Conservation (phyloP, 2,329 filamentous ascomycete species). For the Penicillium sp. region DNA sequence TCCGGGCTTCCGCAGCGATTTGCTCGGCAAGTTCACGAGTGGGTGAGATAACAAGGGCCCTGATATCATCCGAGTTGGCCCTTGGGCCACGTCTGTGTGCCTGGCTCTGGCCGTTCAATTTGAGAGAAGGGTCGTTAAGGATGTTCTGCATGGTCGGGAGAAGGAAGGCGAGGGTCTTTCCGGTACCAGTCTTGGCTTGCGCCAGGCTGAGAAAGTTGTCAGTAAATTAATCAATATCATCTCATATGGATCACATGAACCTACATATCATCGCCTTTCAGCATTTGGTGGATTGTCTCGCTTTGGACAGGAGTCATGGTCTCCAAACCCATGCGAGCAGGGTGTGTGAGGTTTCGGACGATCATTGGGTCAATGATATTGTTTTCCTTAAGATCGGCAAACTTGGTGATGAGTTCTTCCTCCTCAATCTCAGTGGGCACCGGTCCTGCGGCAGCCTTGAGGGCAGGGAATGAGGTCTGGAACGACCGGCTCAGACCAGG, state of each 20-base stretch:
- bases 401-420: conserved; percentile 33
- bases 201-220: conserved; percentile 62
- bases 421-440: conserved; percentile 14
- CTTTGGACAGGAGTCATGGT: conserved; percentile 92
- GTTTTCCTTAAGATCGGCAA: conserved; percentile 38
- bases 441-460: conserved; percentile 28
- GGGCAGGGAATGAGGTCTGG: conserved; percentile 30
- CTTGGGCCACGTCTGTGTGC: conserved; percentile 6
- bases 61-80: conserved; percentile 49
- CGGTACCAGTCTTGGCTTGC: conserved; percentile 94
- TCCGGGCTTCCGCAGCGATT: conserved; percentile 70
- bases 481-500: conserved; percentile 26
- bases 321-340: conserved; percentile 68
- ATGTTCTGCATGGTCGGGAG: conserved; percentile 82
- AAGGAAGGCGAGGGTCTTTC: conserved; percentile 93
- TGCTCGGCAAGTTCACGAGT: conserved; percentile 65
- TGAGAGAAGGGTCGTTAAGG: conserved; percentile 64
- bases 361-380: conserved; percentile 62
- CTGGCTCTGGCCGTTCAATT: conserved; percentile 10
- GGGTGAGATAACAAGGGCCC: conserved; percentile 62
- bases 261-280: conserved; percentile 81
- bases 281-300: conserved; percentile 75
- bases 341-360: conserved; percentile 63
- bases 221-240: conserved; percentile 13
- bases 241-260: conserved; percentile 32